Conservation (phyloP, 192 early-diverging fungal species). For the Rhizoclosmatium globosum region DNA sequence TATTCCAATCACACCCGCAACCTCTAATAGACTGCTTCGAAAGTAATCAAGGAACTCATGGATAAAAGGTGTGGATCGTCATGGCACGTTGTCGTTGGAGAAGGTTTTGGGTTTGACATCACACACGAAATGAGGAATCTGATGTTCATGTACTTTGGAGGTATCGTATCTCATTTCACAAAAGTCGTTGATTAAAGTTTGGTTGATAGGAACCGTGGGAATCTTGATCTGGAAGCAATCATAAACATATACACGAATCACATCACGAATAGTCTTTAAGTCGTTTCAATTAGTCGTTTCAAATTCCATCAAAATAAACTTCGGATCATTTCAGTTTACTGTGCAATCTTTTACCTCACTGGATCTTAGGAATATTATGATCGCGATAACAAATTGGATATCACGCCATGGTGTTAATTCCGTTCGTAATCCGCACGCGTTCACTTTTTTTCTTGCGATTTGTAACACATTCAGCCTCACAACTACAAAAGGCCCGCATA, state of each 20-base stretch:
- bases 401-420: neutral
- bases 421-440: neutral
- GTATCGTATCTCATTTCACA: conserved; percentile 20
- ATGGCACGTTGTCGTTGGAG: conserved; percentile 71
- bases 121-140: conserved; percentile 65
- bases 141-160: conserved; percentile 71
- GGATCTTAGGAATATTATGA: too few species aligned
- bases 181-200: neutral
- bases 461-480: too few species aligned
- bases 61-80: conserved; percentile 68
- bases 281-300: too few species aligned
- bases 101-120: conserved; percentile 71
- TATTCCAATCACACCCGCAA: neutral
- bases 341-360: too few species aligned
- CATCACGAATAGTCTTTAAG: too few species aligned
- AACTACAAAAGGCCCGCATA: too few species aligned
- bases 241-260: conserved; percentile 21
- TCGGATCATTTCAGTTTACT: too few species aligned
- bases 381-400: too few species aligned
- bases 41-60: conserved; percentile 68
- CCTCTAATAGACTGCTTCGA: conserved; percentile 56
- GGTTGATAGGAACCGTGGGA: conserved; percentile 40
- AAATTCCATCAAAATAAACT: too few species aligned
- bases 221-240: conserved; percentile 62
- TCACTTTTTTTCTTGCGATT: too few species aligned